phyloP scores from a whole-genome alignment of 176 grass and related monocot genomes.

The Carex littledalei region DNA sequence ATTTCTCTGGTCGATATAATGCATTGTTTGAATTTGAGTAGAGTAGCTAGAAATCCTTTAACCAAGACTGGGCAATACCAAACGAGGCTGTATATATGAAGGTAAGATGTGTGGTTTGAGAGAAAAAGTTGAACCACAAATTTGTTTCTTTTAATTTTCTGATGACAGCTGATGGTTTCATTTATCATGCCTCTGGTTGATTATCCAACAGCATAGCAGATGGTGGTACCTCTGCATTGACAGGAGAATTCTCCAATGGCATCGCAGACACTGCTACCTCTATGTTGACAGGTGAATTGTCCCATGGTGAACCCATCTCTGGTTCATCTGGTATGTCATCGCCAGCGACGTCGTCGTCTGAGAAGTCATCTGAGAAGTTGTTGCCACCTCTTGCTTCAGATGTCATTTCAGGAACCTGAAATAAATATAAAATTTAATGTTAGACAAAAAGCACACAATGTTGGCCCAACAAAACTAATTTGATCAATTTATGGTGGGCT shows the following conservation, averaged over 20 bases:
- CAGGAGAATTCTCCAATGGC: not conserved
- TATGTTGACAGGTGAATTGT: not conserved
- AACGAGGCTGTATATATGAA: not conserved
- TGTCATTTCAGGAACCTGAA: not conserved
- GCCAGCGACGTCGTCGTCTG: not conserved
- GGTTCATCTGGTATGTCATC: not conserved
- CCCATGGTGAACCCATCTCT: slow-evolving; percentile 10
- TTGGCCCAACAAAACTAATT: not conserved
- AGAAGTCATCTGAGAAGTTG: not conserved
- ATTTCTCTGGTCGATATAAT: not conserved
- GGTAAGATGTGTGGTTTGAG: not conserved
- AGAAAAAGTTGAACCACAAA: not conserved
- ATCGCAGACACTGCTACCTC: not conserved
- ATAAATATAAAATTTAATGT: not conserved
- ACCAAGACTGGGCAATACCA: not conserved
- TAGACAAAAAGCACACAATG: not conserved
- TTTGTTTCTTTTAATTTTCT: not conserved
- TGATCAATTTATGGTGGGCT: not conserved
- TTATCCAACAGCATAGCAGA: not conserved
- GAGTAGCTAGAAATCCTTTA: not conserved
- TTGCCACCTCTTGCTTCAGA: not conserved
- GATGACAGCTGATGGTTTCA: not conserved
- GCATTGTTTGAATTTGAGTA: not conserved
- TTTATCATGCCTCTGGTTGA: not conserved
- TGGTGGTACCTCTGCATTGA: not conserved